These are phyloP conservation scores for Metschnikowia bowlesiae DNA, from an alignment of 805 yeast genomes.

Conservation along the genomic window DNA sequence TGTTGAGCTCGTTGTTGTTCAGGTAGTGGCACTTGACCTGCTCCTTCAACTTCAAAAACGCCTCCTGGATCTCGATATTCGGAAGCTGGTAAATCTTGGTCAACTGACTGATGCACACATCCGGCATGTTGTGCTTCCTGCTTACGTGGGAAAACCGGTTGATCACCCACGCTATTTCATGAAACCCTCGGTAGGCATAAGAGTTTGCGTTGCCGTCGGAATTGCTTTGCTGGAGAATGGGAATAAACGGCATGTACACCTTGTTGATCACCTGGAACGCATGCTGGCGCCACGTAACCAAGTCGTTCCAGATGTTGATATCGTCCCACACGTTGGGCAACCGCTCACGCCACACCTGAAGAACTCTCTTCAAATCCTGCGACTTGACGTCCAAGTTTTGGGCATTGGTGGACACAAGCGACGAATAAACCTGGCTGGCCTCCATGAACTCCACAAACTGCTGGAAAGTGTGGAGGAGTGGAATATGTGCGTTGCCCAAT, in stretches of 20 bases:
- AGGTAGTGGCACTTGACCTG: conserved; percentile 98
- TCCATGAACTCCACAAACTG: conserved; percentile 97
- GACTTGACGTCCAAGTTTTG: conserved; percentile 89
- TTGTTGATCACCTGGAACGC: conserved; percentile 94
- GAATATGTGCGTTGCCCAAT: conserved; percentile 78
- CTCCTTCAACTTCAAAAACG: conserved; percentile 89
- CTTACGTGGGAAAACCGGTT: conserved; percentile 98
- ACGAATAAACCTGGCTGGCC: conserved; percentile 89
- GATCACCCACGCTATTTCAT: conserved; percentile 98
- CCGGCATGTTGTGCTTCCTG: conserved; percentile 93
- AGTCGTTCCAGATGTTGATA: conserved; percentile 94
- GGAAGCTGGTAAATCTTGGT: conserved; percentile 94
- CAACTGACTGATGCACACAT: conserved; percentile 88
- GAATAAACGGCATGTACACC: conserved; percentile 88
- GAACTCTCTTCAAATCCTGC: conserved; percentile 88
- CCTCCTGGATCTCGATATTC: conserved; percentile 97
- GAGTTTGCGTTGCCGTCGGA: conserved; percentile 76
- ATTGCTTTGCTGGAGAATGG: conserved; percentile 66
- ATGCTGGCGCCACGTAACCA: conserved; percentile 98
- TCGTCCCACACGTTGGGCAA: conserved; percentile 97
- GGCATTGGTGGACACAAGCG: conserved; percentile 83
- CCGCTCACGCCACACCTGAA: conserved; percentile 98
- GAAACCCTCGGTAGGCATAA: conserved; percentile 95
- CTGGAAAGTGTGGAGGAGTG: conserved; percentile 89
- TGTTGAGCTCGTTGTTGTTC: conserved; percentile 82